These are phyloP conservation scores for Penicillium sp. DNA, from an alignment of 2,329 filamentous ascomycete species.

Conservation along the genomic window DNA sequence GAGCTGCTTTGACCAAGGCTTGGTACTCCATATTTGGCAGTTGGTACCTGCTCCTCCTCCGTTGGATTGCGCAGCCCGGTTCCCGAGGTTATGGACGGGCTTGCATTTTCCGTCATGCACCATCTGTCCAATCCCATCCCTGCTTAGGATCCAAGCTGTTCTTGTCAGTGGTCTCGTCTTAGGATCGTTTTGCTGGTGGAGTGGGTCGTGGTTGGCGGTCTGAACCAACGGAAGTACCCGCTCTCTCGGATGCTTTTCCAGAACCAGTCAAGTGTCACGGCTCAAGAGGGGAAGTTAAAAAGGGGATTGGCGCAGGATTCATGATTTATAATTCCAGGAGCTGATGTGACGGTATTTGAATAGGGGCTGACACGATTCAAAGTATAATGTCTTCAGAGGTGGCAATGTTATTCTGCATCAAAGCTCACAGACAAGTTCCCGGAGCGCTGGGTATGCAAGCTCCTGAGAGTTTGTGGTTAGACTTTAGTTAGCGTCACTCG, in stretches of 20 bases:
- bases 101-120: background rate
- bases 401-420: too few species aligned
- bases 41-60: too few species aligned
- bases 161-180: too few species aligned
- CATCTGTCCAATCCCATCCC: background rate
- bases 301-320: background rate
- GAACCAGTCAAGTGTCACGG: constrained; percentile 5
- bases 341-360: too few species aligned
- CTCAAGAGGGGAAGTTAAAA: background rate
- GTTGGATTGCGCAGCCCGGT: background rate
- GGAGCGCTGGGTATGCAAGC: too few species aligned
- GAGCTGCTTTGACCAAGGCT: too few species aligned
- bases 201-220: background rate
- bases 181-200: background rate
- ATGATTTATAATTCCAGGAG: background rate
- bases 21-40: too few species aligned
- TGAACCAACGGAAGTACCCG: constrained; percentile 14
- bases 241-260: constrained; percentile 10
- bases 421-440: too few species aligned
- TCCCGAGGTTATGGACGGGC: background rate
- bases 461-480: background rate
- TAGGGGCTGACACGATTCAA: too few species aligned
- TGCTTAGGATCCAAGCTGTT: background rate
- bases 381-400: too few species aligned
- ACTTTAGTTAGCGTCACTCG: background rate